phyloP scores from a whole-genome alignment of 345 rosid species.

The thale cress (Arabidopsis thaliana) region DNA sequence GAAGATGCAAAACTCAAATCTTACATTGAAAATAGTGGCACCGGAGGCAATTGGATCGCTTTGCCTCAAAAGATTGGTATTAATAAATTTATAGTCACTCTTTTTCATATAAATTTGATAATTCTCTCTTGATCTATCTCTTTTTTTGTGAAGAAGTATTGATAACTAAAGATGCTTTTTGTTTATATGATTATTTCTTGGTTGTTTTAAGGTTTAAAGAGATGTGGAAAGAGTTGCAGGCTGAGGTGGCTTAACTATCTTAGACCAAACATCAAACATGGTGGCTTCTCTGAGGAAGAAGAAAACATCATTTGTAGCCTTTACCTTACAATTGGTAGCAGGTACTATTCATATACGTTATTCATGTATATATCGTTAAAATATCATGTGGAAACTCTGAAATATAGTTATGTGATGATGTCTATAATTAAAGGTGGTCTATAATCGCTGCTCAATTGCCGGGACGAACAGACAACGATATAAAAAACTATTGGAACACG shows the following conservation, averaged over 20 bases:
- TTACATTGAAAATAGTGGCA: slow-evolving; percentile 66
- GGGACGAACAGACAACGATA: slow-evolving; percentile 80
- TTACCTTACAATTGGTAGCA: slow-evolving; percentile 61
- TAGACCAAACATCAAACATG: slow-evolving; percentile 70
- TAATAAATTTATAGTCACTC: not conserved
- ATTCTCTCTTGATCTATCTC: not conserved
- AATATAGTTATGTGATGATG: not conserved
- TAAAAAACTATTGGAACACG: slow-evolving; percentile 84
- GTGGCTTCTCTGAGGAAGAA: slow-evolving; percentile 71
- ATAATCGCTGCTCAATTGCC: slow-evolving; percentile 79
- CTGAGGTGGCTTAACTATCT: slow-evolving; percentile 77
- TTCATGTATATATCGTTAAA: not conserved
- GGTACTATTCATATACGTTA: slow-evolving; percentile 44
- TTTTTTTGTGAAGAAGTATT: not conserved
- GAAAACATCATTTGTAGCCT: slow-evolving; percentile 59
- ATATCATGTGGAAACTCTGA: slow-evolving; percentile 7
- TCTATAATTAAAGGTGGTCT: slow-evolving; percentile 62
- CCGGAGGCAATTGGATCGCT: slow-evolving; percentile 87
- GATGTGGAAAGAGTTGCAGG: slow-evolving; percentile 82
- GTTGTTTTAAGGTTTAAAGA: slow-evolving; percentile 54
- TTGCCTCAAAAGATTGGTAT: slow-evolving; percentile 76
- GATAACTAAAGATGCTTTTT: not conserved
- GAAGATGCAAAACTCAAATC: slow-evolving; percentile 80
- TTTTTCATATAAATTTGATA: not conserved
- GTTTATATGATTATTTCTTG: not conserved